These are phyloP conservation scores for Monosporascus sp. DNA, from an alignment of 2,329 filamentous ascomycete species.

Conservation along the genomic window DNA sequence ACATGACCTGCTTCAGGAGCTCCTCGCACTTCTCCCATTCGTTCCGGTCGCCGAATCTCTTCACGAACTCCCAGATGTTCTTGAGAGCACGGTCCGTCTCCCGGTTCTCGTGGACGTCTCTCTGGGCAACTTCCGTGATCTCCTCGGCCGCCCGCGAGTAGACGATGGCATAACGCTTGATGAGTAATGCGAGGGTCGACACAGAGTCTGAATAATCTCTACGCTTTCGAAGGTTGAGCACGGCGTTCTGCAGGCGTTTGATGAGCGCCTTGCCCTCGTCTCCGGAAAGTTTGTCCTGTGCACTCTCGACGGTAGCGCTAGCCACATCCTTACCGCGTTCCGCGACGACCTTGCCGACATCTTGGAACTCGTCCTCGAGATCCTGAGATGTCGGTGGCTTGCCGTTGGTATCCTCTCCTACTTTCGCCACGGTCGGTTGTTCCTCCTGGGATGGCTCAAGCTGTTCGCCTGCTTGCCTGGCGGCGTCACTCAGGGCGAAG, in stretches of 20 bases:
- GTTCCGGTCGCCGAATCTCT: slow-evolving; percentile 68
- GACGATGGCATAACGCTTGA: slow-evolving; percentile 71
- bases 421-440: slow-evolving; percentile 44
- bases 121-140: slow-evolving; percentile 59
- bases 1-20: slow-evolving; percentile 64
- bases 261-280: slow-evolving; percentile 70
- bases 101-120: slow-evolving; percentile 67
- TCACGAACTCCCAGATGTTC: slow-evolving; percentile 77
- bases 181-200: slow-evolving; percentile 67
- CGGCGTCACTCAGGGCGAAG: slow-evolving; percentile 70
- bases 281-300: slow-evolving; percentile 67
- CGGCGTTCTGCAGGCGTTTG: slow-evolving; percentile 69
- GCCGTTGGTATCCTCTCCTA: slow-evolving; percentile 18
- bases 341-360: slow-evolving; percentile 50
- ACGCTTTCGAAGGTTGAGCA: slow-evolving; percentile 68
- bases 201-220: slow-evolving; percentile 85
- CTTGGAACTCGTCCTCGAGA: slow-evolving; percentile 51
- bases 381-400: slow-evolving; percentile 54
- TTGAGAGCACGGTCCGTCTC: slow-evolving; percentile 70
- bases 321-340: slow-evolving; percentile 34
- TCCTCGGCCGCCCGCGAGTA: slow-evolving; percentile 73
- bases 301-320: slow-evolving; percentile 55
- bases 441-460: slow-evolving; percentile 65
- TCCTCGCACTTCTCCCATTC: slow-evolving; percentile 73
- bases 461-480: slow-evolving; percentile 67